Evolutionary conservation across 2,329 filamentous ascomycete species (phyloP), one percentile per base, ranked within the genome.

Genomic region (Pestalotiopsis sp.): DNA sequence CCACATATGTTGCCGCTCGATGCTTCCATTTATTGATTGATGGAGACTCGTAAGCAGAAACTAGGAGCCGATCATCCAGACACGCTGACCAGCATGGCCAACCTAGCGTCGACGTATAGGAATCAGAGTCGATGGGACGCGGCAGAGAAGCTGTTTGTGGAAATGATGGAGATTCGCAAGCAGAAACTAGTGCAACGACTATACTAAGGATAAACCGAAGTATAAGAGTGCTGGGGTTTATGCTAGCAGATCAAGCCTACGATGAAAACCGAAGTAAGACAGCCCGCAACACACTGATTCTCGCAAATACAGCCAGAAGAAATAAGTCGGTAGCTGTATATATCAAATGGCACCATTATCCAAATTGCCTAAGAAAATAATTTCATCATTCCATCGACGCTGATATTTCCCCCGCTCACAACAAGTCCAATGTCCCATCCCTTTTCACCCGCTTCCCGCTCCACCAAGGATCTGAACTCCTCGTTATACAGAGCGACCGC

Each of bases 401-500:
- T 85, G 1, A 90, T 82, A 77, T 91, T 91, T 0, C 89, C 89
- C 1, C 89, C 88, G 59, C 84, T 88, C 68, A 91, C 81, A 58
- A 91, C 85, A 45, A 91, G 71, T 0, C 88, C 89, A 36, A 91
- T 69, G 77, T 91, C 87, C 94, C 94, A 97, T 0, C 93, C 93
- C 12, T 88, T 83, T 66, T 89, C 85, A 0, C 92, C 92, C 0
- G 84, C 92, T 79, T 95, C 92, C 69, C 75, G 79, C 82, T 93
- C 89, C 11, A 95, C 92, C 80, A 91, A 80, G 14, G 76, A 78
- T 69, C 93, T 83, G 71, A 97, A 98, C 4, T 94, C 93, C 80
- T 97, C 93, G 78, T 97, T 92, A 72, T 89, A 98, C 73, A 98
- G 82, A 66, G 90, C 91, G 9, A 93, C 92, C 0, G 95, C 95